Conservation (phyloP, 306 rosid genomes). For the Phaseolus lunatus region DNA sequence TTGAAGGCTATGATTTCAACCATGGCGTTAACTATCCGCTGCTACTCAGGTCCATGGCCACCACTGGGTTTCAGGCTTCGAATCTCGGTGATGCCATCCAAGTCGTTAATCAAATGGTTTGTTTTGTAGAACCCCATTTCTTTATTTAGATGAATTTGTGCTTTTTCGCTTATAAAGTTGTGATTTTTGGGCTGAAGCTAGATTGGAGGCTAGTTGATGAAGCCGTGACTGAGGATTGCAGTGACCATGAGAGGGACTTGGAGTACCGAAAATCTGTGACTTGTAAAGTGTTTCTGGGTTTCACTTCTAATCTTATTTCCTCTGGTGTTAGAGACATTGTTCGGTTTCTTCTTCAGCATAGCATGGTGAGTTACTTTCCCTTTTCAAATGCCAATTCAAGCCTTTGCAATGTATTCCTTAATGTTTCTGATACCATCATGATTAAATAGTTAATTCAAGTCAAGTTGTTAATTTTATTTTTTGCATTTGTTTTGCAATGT, state of each 20-base stretch:
- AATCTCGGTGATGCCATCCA: constrained; percentile 80
- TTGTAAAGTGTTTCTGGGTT: constrained; percentile 89
- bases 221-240: constrained; percentile 60
- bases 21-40: constrained; percentile 67
- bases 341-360: constrained; percentile 85
- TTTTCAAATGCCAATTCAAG: not conserved
- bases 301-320: constrained; percentile 92
- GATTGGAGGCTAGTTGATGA: constrained; percentile 93
- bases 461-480: not conserved
- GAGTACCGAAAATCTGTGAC: constrained; percentile 59
- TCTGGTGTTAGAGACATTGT: constrained; percentile 92
- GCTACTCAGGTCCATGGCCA: constrained; percentile 66
- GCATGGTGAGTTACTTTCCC: constrained; percentile 61
- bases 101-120: constrained; percentile 79
- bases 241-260: constrained; percentile 61
- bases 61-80: constrained; percentile 94
- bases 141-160: not conserved
- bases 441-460: not conserved
- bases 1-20: constrained; percentile 89
- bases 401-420: not conserved
- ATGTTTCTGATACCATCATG: not conserved
- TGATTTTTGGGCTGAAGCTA: constrained; percentile 62
- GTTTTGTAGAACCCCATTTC: constrained; percentile 34
- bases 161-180: constrained; percentile 28
- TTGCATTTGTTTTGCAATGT: constrained; percentile 45